Evolutionary conservation across 306 rosid genomes (phyloP), one percentile per base, ranked within the genome.

Genomic region (Delonix regia): DNA sequence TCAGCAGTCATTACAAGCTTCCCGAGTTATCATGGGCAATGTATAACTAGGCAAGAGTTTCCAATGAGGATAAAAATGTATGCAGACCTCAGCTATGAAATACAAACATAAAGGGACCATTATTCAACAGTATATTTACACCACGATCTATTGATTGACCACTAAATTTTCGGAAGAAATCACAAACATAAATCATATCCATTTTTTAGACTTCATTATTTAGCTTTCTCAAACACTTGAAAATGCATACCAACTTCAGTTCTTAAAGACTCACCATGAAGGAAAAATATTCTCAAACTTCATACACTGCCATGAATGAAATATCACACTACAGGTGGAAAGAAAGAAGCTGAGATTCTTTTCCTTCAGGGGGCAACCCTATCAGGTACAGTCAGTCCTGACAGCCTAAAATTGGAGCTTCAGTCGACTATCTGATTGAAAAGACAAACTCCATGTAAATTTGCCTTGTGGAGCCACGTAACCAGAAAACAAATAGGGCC

Each of bases 1-100:
- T 55, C 60, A 15, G 15, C n/a, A 28, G 66, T 71, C 73, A n/a
- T 38, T 62, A n/a, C 66, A 72, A 79, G 78, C 48, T 49, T 78
- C 36, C 59, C 3, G 13, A 55, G 61, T 15, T 4, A 57, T 74
- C n/a, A 59, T 41, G 14, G 69, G 44, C 42, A 60, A 27, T 21
- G 4, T n/a, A 70, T 0, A 71, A 48, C 16, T 2, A 22, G 28
- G 25, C 4, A 36, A n/a, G 48, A 44, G 77, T 15, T 72, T 15
- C 15, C 19, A 27, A 41, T 22, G 19, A 30, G 18, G 45, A 57
- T 27, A 55, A 38, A 13, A n/a, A 51, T 24, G 51, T 48, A 41
- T 12, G 5, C 25, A 62, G 14, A n/a, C 22, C 67, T 9, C 33
- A 61, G 41, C n/a, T 61, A 61, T 10, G 62, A 4, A 36, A 76